Base-by-base conservation (phyloP, 495 filamentous ascomycete species). In the Hypoxylon intermedium region DNA sequence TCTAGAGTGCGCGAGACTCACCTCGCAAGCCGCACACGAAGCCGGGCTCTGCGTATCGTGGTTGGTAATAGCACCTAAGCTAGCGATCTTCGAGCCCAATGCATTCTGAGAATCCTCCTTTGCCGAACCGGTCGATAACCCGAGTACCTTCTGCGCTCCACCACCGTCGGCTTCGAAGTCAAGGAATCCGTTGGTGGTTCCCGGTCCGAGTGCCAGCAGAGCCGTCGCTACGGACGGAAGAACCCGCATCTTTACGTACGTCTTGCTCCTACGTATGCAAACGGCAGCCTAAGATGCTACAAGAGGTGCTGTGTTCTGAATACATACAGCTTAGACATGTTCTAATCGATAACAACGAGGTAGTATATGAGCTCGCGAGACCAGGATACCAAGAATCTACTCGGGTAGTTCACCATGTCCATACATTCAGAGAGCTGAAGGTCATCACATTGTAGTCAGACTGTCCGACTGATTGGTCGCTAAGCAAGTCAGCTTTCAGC, bases 11-110 rank as follows among this genome's bases (percentile, higher is more conserved):
- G 31, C 12, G 7, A 34, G 12, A 12, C 74, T 20, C 51, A 79
- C 78, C 68, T 82, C 74, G 52, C 81, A 83, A 45, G 67, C 75
- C 1, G 74, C 63, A 66, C 80, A 83, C 21, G 74, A 74, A 1
- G 72, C 71, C 0, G 74, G 72, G 65, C 74, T 71, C 63, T 78
- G 72, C 20, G 80, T 72, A 52, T 79, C 56, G 62, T 65, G 68
- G 12, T 73, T 70, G 21, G 58, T 58, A 12, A 65, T 58, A 12
- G 57, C 67, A 1, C 3, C 24, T 7, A 68, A 33, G 12, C 30
- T 49, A n/a, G 61, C 5, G 11, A 23, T 13, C 36, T 31, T 44
- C 30, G 37, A 41, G 18, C 23, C 31, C n/a, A n/a, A n/a, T n/a
- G n/a, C n/a, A 15, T 31, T 45, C 18, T 6, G 28, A 2, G 30